Evolutionary conservation across 2,329 filamentous ascomycete genomes (phyloP).

Genomic region (Cercospora nicotianae): DNA sequence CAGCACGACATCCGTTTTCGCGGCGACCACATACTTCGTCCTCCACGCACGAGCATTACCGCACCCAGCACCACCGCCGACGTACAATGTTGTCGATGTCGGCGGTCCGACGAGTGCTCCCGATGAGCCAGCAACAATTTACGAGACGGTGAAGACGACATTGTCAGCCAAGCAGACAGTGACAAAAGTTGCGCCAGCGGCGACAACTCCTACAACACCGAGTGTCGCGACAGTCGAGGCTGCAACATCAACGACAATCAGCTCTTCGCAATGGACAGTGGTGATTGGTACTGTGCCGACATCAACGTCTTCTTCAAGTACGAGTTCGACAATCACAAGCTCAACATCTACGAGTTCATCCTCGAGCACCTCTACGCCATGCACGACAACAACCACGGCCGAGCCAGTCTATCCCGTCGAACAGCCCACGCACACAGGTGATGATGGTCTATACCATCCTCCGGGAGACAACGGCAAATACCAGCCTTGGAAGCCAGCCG

Average conservation of each 20-base stretch:
- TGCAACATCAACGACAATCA: conserved; percentile 10
- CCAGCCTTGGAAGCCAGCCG: background rate
- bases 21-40: conserved; percentile 30
- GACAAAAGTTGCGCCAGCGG: conserved; percentile 14
- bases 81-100: conserved; percentile 38
- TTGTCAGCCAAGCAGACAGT: conserved; percentile 17
- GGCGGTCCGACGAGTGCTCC: conserved; percentile 25
- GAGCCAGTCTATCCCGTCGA: conserved; percentile 6
- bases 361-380: background rate
- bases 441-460: conserved; percentile 10
- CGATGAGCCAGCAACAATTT: conserved; percentile 27
- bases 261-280: conserved; percentile 9
- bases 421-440: background rate
- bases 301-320: background rate
- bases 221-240: background rate
- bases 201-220: conserved; percentile 15
- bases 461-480: conserved; percentile 1
- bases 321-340: conserved; percentile 3
- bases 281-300: background rate
- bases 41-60: conserved; percentile 32
- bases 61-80: conserved; percentile 27
- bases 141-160: conserved; percentile 28
- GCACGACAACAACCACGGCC: background rate
- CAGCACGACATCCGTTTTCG: conserved; percentile 13
- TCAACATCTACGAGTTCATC: background rate